A percentile compares a stretch with the other conserved stretches of the same genome.
Conservation (phyloP, 73 alveolate species). For the Breviolum minutum region DNA sequence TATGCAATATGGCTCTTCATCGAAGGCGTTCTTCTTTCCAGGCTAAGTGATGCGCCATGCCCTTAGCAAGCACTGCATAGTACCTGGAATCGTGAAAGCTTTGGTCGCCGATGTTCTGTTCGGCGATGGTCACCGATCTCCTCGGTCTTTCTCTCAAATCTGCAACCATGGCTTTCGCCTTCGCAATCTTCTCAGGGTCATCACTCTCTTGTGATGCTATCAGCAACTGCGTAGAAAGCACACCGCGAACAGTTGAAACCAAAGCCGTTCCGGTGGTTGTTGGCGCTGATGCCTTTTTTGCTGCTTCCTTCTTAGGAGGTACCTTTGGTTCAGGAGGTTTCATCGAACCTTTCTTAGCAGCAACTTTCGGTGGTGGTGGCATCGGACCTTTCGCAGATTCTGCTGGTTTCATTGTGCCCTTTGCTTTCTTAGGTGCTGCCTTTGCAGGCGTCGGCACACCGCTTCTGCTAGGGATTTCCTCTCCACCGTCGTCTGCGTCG, state of each 20-base stretch:
- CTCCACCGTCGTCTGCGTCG: too few relatives aligned
- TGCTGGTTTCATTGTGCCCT: background rate
- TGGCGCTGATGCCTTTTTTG: background rate
- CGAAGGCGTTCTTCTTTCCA: background rate
- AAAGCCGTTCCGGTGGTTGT: background rate
- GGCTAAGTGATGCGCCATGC: constrained; percentile 4
- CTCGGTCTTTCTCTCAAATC: too few relatives aligned
- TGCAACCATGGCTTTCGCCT: background rate
- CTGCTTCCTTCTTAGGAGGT: background rate
- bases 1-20: background rate
- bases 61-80: background rate
- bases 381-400: background rate
- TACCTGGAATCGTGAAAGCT: background rate
- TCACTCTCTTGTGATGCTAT: background rate
- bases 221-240: background rate
- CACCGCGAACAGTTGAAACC: too few relatives aligned
- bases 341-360: too few relatives aligned
- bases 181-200: background rate
- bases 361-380: background rate
- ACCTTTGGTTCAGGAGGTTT: too few relatives aligned
- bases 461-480: too few relatives aligned
- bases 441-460: too few relatives aligned
- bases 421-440: background rate
- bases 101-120: background rate
- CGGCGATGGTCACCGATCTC: background rate